Evolutionary conservation across 768 basidiomycete species (phyloP).

Genomic region (Trametopsis cervina): DNA sequence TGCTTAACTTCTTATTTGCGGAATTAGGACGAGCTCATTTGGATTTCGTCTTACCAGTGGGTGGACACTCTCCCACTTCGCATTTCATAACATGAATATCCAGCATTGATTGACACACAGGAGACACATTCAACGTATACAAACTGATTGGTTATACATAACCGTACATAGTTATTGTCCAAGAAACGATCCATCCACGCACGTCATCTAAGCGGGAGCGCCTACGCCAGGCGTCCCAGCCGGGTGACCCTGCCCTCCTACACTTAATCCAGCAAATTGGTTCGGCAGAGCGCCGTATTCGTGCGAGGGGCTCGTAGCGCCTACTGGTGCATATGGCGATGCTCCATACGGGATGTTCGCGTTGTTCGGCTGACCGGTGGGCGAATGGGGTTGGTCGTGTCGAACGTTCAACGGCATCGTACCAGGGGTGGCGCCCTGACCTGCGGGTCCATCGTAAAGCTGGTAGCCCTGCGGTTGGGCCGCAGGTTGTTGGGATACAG

Average conservation of each 20-base stretch:
- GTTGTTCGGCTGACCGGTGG: conserved; percentile 1
- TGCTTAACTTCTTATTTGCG: too few species aligned
- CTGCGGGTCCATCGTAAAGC: background rate
- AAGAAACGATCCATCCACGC: background rate
- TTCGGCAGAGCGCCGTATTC: conserved; percentile 17
- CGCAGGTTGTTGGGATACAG: background rate
- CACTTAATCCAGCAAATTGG: conserved; percentile 20
- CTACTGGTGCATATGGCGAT: conserved; percentile 16
- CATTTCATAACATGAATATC: too few species aligned
- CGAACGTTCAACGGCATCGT: conserved; percentile 8
- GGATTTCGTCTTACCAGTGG: too few species aligned
- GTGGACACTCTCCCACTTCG: too few species aligned
- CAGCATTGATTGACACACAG: too few species aligned
- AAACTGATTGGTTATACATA: too few species aligned
- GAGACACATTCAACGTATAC: too few species aligned
- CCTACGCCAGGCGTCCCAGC: conserved; percentile 19
- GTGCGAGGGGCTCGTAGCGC: conserved; percentile 4
- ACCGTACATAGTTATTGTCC: background rate
- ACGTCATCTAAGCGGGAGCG: conserved; percentile 17
- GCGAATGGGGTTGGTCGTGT: background rate
- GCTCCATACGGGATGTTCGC: conserved; percentile 13
- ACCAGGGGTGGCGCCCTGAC: background rate
- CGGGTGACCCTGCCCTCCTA: conserved; percentile 15
- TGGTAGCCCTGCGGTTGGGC: background rate
- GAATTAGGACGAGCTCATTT: too few species aligned